Evolutionary conservation across 129 eudicot genomes (phyloP), one percentile per base, ranked within the genome.

Genomic region (Flaveria sonorensis): DNA sequence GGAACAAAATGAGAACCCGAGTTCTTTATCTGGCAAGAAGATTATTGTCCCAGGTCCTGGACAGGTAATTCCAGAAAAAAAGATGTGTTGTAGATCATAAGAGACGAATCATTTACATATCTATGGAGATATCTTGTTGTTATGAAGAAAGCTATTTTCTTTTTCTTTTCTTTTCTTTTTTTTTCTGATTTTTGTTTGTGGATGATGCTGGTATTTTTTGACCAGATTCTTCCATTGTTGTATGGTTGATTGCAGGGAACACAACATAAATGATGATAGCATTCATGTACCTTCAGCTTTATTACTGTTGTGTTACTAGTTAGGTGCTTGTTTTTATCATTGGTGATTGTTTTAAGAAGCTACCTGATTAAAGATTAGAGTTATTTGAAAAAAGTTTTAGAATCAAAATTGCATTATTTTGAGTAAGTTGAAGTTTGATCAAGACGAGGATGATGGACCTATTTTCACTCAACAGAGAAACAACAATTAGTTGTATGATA

Each of bases 31-130:
- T 39, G 98, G 98, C 16, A 90, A 93, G 88, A 89, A 90, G 87
- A 93, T 93, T 57, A 50, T 93, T 21, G 85, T 90, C 23, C 98
- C 98, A 19, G 98, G 98, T 19, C 98, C 98, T 14, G 98, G 84
- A 12, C 98, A 93, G 78, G 86, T 84, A 12, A 88, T 93, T 81
- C 97, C 98, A 19, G 96, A 84, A 47, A 92, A 85, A 89, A 90
- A 85, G 60, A 86, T 81, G 88, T 92, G 98, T 70, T 92, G 98
- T 87, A 74, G 71, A 19, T 85, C 79, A 42, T 77, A 60, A 62
- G 18, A 36, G 18, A 36, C 40, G 7, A 66, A 79, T 72, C 51
- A 30, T 77, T 57, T 42, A 64, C 65, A 16, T 65, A 45, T 23
- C 47, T 69, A 52, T 65, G 61, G 73, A 50, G 59, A 23, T 80